These are phyloP conservation scores for Aspergillus clavatus DNA, from an alignment of 2,329 filamentous ascomycete species.

Conservation along the genomic window DNA sequence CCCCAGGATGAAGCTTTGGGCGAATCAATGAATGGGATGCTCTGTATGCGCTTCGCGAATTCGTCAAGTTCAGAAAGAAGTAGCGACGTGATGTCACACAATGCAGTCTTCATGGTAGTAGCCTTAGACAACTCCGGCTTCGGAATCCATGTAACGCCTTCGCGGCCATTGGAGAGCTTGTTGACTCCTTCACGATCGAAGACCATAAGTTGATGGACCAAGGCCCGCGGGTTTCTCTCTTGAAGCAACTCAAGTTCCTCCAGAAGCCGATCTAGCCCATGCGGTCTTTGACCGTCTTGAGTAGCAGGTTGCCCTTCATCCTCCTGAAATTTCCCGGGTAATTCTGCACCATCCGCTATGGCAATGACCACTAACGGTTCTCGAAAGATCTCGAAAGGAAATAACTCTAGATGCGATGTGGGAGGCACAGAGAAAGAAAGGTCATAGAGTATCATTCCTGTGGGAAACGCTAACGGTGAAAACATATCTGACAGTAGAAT, in stretches of 20 bases:
- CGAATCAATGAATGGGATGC: slow-evolving; percentile 70
- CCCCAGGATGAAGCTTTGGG: slow-evolving; percentile 52
- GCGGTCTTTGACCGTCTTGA: slow-evolving; percentile 29
- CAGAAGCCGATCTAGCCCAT: slow-evolving; percentile 37
- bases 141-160: slow-evolving; percentile 68
- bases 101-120: slow-evolving; percentile 75
- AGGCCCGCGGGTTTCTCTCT: slow-evolving; percentile 68
- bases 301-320: slow-evolving; percentile 10
- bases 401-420: slow-evolving; percentile 71
- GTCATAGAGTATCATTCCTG: slow-evolving; percentile 83
- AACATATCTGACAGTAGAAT: slow-evolving; percentile 68
- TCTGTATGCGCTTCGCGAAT: slow-evolving; percentile 68
- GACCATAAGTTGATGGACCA: slow-evolving; percentile 72
- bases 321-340: slow-evolving; percentile 37
- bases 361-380: slow-evolving; percentile 80
- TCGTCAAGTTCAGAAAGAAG: slow-evolving; percentile 71
- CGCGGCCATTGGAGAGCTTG: slow-evolving; percentile 51
- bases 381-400: slow-evolving; percentile 85
- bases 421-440: slow-evolving; percentile 74
- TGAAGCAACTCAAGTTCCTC: slow-evolving; percentile 67
- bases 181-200: slow-evolving; percentile 65
- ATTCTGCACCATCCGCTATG: slow-evolving; percentile 73
- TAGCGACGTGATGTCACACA: slow-evolving; percentile 72
- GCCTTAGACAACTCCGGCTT: slow-evolving; percentile 62
- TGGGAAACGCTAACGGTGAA: slow-evolving; percentile 80